Conservation (phyloP, 192 early-diverging fungal species). For the Phlyctochytrium planicorne region DNA sequence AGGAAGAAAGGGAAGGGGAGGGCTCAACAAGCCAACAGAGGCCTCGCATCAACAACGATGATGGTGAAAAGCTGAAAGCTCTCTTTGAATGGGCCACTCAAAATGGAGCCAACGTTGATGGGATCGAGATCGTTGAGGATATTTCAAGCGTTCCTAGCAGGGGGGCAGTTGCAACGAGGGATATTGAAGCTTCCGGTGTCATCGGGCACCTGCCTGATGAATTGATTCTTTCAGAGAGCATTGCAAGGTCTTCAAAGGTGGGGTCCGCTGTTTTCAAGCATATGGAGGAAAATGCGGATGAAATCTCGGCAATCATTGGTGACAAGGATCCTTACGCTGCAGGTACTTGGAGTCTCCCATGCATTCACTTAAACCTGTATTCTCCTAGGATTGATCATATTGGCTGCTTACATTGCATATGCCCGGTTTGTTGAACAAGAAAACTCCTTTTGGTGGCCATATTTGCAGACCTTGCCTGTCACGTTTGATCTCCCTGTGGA, state of each 20-base stretch:
- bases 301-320: neutral
- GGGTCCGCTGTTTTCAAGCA: conserved; percentile 16
- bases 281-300: conserved; percentile 16
- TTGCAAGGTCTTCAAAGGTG: conserved; percentile 23
- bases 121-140: conserved; percentile 11
- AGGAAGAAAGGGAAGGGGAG: neutral
- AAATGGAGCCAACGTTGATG: conserved; percentile 21
- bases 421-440: conserved; percentile 26
- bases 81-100: conserved; percentile 21
- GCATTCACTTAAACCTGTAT: neutral
- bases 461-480: conserved; percentile 39
- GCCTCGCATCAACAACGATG: neutral
- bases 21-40: neutral
- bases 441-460: conserved; percentile 41
- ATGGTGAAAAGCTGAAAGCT: neutral
- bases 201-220: conserved; percentile 38
- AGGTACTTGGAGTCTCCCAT: neutral
- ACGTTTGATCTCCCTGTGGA: conserved; percentile 40
- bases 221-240: conserved; percentile 41
- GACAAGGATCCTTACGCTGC: neutral
- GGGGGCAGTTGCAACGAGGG: conserved; percentile 1
- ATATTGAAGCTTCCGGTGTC: conserved; percentile 15
- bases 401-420: conserved; percentile 40
- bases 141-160: conserved; percentile 4
- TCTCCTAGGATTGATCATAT: conserved; percentile 25